phyloP scores from a whole-genome alignment of 2,329 filamentous ascomycete species.

The Fusarium sororula region DNA sequence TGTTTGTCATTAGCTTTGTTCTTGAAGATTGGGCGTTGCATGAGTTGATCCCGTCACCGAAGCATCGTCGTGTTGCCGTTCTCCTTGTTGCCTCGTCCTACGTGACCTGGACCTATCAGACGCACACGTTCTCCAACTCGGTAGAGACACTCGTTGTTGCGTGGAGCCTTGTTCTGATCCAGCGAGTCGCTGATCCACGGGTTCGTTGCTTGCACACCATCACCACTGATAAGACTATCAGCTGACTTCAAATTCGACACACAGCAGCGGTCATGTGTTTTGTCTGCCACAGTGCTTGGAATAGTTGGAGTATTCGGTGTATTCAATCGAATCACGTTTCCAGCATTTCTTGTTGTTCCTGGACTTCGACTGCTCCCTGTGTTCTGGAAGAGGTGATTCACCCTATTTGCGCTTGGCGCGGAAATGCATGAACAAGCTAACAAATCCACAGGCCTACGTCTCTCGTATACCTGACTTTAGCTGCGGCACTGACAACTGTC shows the following conservation, averaged over 20 bases:
- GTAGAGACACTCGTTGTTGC: slow-evolving; percentile 92
- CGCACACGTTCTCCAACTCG: slow-evolving; percentile 98
- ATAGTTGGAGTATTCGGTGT: slow-evolving; percentile 84
- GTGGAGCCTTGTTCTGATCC: slow-evolving; percentile 92
- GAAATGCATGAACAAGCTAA: slow-evolving; percentile 33
- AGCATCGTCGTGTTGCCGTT: slow-evolving; percentile 76
- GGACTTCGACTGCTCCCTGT: slow-evolving; percentile 85
- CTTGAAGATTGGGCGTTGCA: slow-evolving; percentile 97
- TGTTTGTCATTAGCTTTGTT: slow-evolving; percentile 96
- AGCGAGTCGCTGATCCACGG: slow-evolving; percentile 82
- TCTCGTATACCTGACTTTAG: slow-evolving; percentile 70
- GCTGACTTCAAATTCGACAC: slow-evolving; percentile 39
- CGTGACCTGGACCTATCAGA: slow-evolving; percentile 98
- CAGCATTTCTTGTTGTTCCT: slow-evolving; percentile 88
- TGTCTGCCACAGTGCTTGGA: slow-evolving; percentile 81
- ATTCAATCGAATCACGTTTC: slow-evolving; percentile 98
- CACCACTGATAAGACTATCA: slow-evolving; percentile 3
- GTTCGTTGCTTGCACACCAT: slow-evolving; percentile 57
- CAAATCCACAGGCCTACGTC: slow-evolving; percentile 60
- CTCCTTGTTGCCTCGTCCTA: slow-evolving; percentile 94
- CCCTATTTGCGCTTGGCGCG: slow-evolving; percentile 13
- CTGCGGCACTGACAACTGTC: slow-evolving; percentile 72
- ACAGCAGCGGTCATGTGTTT: slow-evolving; percentile 77
- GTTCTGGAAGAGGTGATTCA: slow-evolving; percentile 78
- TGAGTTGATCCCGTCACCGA: slow-evolving; percentile 83